Evolutionary conservation across 495 filamentous ascomycete genomes (phyloP), one percentile per base, ranked within the genome.

Genomic region (Jackrogersella multiformis): DNA sequence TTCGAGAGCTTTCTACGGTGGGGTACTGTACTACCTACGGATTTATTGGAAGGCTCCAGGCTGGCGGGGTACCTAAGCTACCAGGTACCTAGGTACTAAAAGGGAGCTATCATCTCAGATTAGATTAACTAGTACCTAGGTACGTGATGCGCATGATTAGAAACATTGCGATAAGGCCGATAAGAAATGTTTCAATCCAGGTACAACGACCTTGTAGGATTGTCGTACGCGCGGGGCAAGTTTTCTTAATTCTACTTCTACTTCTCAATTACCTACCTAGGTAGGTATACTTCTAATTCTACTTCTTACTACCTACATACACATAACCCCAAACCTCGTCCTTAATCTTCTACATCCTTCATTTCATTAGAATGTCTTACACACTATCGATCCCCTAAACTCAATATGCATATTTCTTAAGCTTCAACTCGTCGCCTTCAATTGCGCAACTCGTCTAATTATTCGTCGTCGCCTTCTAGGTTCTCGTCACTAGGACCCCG

Each of bases 1-100:
- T 74, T 74, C 72, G 69, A 74, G 66, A 74, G 70, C 72, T 74
- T 74, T 74, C 72, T 59, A 73, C 64, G 61, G 63, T 73, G 73
- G 56, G 65, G 56, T 42, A 63, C 62, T 68, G 71, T 64, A 61
- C n/a, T 4, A 39, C 8, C n/a, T n/a, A n/a, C n/a, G n/a, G 9
- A 18, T 32, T 7, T 26, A 57, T 57, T 35, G 49, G 49, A 21
- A 32, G 18, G 26, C 21, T 52, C 38, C 30, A 56, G 15, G 26
- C 44, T 30, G 26, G 26, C 32, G 23, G 16, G 21, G 21, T 36
- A 44, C 21, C 39, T 44, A 44, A n/a, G 5, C 42, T 21, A n/a
- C n/a, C 26, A 23, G 4, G 10, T n/a, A 10, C 39, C 26, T 21
- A 56, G 15, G 20, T 45, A 23, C 41, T n/a, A n/a, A n/a, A n/a